Evolutionary conservation across 2,329 filamentous ascomycete species (phyloP), one percentile per base, ranked within the genome.

Genomic region (Xylaria arbuscula): DNA sequence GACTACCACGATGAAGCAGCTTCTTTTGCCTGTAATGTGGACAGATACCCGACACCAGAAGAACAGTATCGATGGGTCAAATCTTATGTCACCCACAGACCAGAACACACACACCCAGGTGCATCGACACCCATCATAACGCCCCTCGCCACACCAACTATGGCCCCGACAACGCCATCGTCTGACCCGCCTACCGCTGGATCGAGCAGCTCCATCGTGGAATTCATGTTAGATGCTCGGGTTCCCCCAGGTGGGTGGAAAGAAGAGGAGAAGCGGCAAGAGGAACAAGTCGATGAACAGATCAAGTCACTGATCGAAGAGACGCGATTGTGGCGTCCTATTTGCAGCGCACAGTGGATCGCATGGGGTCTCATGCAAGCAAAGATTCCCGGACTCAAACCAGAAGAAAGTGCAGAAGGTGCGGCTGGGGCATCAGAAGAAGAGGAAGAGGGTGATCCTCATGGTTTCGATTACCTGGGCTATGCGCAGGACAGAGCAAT

Each of bases 301-400:
- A 86, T 97, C 6, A 84, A 88, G 57, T 87, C 89, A 60, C 84
- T 99, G 34, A 83, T 96, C 76, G 88, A 90, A 48, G 94, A 98
- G 81, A 90, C 93, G 2, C 85, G 89, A 17, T 84, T 97, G 54
- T 99, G 96, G 96, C 89, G 96, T 2, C 84, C 93, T 0, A 93
- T 93, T 47, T 97, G 96, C 81, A 94, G 91, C 42, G 93, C 93
- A 1, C 89, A 92, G 81, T 99, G 96, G 96, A 89, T 97, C 28
- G 93, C 94, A 1, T 99, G 96, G 96, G 96, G 96, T 28, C 93
- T 98, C 70, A 92, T 99, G 60, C 96, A 99, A 81, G 95, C 96
- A 56, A 94, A 96, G 78, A 86, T 97, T 1, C 90, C 93, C 0
- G 93, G 90, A 0, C 84, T 95, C 78, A 88, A 91, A 19, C 81